Evolutionary conservation across 129 eudicot genomes (phyloP), one percentile per base, ranked within the genome.

Genomic region (Chrysanthemum makinoi): DNA sequence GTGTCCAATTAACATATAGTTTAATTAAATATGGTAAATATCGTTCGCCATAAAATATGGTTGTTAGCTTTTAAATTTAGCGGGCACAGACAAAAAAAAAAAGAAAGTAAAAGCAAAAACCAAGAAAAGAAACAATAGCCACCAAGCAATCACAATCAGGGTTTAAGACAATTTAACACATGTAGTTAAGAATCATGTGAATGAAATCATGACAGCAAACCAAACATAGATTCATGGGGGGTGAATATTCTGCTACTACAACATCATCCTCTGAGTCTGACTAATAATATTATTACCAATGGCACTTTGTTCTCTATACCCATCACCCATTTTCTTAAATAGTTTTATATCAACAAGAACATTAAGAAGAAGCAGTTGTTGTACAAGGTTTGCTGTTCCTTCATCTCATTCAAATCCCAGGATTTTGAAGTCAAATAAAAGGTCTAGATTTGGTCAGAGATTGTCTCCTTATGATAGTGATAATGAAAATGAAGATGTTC

Each of bases 381-480:
- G 14, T 49, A 47, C 61, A 9, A 79, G 72, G 48, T 51, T 74
- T 33, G 66, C 73, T 6, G 88, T 91, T 33, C 43, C 79, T 0
- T 89, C 98, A 10, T 86, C 96, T 5, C 96, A 89, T 74, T 92
- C 96, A 10, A 92, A 89, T 59, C 86, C 96, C 8, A 89, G 73
- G 62, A 73, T 91, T 68, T 81, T 91, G 52, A 91, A 88, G 81
- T 64, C 96, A 64, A 91, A 91, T 57, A 89, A 86, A 59, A 75
- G 83, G 60, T 75, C 95, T 28, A 72, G 85, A 77, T 79, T 75
- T 61, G 94, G 94, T 15, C 86, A 80, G 10, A 70, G 77, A 0
- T 77, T 86, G 33, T 88, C 96, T 8, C 85, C 86, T 17, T 91
- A 86, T 74, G 86, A 88, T 8, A 51, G 80, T 63, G 94, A 86